phyloP scores from a whole-genome alignment of 805 yeast genomes.

The Starmerella stigmatis region DNA sequence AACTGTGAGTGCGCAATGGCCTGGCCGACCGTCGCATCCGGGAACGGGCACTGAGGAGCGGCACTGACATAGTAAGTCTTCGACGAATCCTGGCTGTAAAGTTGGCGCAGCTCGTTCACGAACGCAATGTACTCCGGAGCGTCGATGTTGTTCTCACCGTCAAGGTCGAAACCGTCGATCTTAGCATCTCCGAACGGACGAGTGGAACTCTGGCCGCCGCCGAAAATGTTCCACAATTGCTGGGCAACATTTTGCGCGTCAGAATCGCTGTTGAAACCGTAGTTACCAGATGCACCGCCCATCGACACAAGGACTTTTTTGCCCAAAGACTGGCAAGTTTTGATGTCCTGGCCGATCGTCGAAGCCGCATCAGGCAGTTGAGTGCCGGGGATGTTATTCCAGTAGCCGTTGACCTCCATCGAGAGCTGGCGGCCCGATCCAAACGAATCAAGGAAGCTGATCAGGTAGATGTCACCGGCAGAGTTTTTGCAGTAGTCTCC shows the following conservation, averaged over 20 bases:
- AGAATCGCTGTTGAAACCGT: constrained; percentile 42
- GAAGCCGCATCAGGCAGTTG: constrained; percentile 38
- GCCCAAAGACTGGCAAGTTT: constrained; percentile 67
- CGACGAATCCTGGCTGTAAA: constrained; percentile 39
- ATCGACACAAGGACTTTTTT: constrained; percentile 67
- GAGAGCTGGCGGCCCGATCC: constrained; percentile 34
- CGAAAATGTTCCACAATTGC: constrained; percentile 45
- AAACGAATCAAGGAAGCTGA: constrained; percentile 61
- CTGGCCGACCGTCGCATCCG: constrained; percentile 61
- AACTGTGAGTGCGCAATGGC: constrained; percentile 55
- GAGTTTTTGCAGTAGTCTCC: constrained; percentile 55
- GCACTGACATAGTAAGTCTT: constrained; percentile 68
- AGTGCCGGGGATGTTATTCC: constrained; percentile 30
- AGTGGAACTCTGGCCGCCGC: constrained; percentile 36
- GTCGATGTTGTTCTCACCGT: constrained; percentile 46
- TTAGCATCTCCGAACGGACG: constrained; percentile 62
- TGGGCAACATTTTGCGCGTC: constrained; percentile 51
- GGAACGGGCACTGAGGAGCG: constrained; percentile 87
- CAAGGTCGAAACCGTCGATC: constrained; percentile 76
- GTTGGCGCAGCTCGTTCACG: constrained; percentile 39
- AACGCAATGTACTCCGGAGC: constrained; percentile 58
- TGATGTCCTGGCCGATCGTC: constrained; percentile 49
- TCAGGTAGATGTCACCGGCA: constrained; percentile 49
- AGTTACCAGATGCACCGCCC: constrained; percentile 58
- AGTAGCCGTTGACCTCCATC: constrained; percentile 48